Evolutionary conservation across 1,284 basidiomycete genomes (phyloP).

Genomic region (Omphalotus olearius): DNA sequence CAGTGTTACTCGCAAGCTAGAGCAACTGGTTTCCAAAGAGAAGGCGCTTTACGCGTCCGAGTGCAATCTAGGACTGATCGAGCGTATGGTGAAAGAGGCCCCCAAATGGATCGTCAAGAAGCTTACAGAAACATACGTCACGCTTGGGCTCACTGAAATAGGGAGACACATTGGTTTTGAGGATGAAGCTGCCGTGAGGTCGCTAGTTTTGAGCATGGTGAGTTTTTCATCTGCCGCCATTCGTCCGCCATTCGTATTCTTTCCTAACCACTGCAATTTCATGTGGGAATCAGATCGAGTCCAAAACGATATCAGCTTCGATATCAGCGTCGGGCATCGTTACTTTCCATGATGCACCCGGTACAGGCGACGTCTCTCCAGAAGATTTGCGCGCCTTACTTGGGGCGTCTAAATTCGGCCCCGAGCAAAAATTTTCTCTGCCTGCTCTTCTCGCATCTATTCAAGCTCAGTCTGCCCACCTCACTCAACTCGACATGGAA

Average conservation of each 20-base stretch:
- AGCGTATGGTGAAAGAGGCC: slow-evolving; percentile 64
- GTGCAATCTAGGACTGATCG: slow-evolving; percentile 57
- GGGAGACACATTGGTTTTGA: slow-evolving; percentile 29
- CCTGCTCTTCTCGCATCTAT: slow-evolving; percentile 24
- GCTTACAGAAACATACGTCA: slow-evolving; percentile 75
- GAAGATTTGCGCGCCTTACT: slow-evolving; percentile 8
- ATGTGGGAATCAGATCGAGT: slow-evolving; percentile 52
- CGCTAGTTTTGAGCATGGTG: slow-evolving; percentile 72
- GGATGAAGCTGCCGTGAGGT: slow-evolving; percentile 38
- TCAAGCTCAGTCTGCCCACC: slow-evolving; percentile 49
- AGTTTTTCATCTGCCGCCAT: slow-evolving; percentile 18
- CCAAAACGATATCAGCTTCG: slow-evolving; percentile 60
- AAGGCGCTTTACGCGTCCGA: slow-evolving; percentile 15
- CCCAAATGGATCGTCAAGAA: slow-evolving; percentile 74
- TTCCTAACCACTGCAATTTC: slow-evolving; percentile 1
- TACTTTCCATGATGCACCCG: slow-evolving; percentile 62
- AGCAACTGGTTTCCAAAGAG: slow-evolving; percentile 25
- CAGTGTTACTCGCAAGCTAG: background rate
- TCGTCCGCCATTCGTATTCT: background rate
- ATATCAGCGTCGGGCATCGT: slow-evolving; percentile 58
- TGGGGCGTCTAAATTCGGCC: background rate
- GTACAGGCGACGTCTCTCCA: slow-evolving; percentile 41
- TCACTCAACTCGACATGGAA: slow-evolving; percentile 52
- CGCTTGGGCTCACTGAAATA: slow-evolving; percentile 68
- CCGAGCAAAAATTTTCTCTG: background rate